Percentiles rank a stretch among this genome's conserved stretches.
Conservation (phyloP, 306 rosid genomes). For the Amphicarpaea edgeworthii region DNA sequence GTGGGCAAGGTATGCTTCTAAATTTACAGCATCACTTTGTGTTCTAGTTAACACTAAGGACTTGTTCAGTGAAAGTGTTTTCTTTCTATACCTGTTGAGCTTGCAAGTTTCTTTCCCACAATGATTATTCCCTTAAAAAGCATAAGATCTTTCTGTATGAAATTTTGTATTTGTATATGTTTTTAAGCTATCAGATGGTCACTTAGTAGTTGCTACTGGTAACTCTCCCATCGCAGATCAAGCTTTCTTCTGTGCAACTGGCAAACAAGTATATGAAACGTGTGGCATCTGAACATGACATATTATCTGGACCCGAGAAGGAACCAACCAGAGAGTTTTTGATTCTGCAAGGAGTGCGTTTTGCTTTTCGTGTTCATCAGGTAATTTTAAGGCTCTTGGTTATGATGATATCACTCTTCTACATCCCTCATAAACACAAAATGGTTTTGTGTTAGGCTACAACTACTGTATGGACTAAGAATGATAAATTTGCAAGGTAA, state of each 20-base stretch:
- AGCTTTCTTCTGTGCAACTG: constrained; percentile 88
- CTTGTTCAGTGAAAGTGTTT: neutral
- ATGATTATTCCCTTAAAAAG: neutral
- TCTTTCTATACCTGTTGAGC: constrained; percentile 17
- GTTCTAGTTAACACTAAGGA: neutral
- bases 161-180: neutral
- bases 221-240: constrained; percentile 64
- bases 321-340: constrained; percentile 85
- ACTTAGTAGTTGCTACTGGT: constrained; percentile 13
- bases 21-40: constrained; percentile 1
- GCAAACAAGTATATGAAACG: constrained; percentile 90
- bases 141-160: neutral
- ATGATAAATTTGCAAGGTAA: too few species aligned
- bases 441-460: too few species aligned
- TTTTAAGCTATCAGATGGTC: constrained; percentile 15
- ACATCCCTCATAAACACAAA: neutral
- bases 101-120: constrained; percentile 19
- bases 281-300: constrained; percentile 77
- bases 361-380: constrained; percentile 96
- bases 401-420: neutral
- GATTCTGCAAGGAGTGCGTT: constrained; percentile 84
- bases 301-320: constrained; percentile 67
- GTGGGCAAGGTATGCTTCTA: constrained; percentile 79
- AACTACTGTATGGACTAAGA: too few species aligned
- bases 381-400: constrained; percentile 43